A percentile compares a stretch with the other conserved stretches of the same genome.
Evolutionary conservation across 352 stramenopile genomes (phyloP).

Genomic region (Pythium utonaiense): DNA sequence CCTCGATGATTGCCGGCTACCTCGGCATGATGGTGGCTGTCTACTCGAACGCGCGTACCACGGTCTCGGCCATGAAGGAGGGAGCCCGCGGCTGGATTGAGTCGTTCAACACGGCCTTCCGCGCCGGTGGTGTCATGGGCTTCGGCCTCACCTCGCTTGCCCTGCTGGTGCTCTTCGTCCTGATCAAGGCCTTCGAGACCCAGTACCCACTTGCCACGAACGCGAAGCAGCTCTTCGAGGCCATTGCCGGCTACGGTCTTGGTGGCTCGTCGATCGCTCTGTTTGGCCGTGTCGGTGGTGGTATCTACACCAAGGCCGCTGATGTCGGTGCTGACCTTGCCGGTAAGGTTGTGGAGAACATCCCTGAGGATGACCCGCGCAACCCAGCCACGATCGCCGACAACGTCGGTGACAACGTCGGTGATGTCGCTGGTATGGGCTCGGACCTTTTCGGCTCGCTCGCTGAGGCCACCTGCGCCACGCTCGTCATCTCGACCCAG

Average conservation of each 20-base stretch:
- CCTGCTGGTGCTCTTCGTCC: slow-evolving; percentile 93
- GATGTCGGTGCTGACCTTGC: slow-evolving; percentile 98
- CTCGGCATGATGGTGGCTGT: slow-evolving; percentile 94
- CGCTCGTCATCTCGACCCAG: slow-evolving; percentile 86
- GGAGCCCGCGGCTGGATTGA: slow-evolving; percentile 90
- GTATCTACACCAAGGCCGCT: slow-evolving; percentile 98
- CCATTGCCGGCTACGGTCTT: slow-evolving; percentile 96
- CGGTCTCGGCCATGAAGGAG: slow-evolving; percentile 95
- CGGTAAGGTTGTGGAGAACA: slow-evolving; percentile 92
- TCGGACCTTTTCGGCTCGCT: slow-evolving; percentile 94
- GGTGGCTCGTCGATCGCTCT: slow-evolving; percentile 96
- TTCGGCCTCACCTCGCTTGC: slow-evolving; percentile 82
- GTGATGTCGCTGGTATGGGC: slow-evolving; percentile 95
- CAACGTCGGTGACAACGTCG: slow-evolving; percentile 98
- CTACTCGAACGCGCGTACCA: slow-evolving; percentile 96
- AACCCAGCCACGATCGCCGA: slow-evolving; percentile 98
- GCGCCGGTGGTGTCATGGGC: slow-evolving; percentile 84
- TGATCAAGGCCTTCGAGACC: slow-evolving; percentile 93
- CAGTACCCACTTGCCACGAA: slow-evolving; percentile 86
- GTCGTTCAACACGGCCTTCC: slow-evolving; percentile 98
- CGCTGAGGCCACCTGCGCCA: slow-evolving; percentile 93
- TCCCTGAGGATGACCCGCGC: slow-evolving; percentile 95
- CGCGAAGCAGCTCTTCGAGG: slow-evolving; percentile 93
- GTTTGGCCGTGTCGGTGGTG: slow-evolving; percentile 96
- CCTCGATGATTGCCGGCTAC: slow-evolving; percentile 90